phyloP scores from a whole-genome alignment of 2,329 filamentous ascomycete genomes.

The Colletotrichum navitas region DNA sequence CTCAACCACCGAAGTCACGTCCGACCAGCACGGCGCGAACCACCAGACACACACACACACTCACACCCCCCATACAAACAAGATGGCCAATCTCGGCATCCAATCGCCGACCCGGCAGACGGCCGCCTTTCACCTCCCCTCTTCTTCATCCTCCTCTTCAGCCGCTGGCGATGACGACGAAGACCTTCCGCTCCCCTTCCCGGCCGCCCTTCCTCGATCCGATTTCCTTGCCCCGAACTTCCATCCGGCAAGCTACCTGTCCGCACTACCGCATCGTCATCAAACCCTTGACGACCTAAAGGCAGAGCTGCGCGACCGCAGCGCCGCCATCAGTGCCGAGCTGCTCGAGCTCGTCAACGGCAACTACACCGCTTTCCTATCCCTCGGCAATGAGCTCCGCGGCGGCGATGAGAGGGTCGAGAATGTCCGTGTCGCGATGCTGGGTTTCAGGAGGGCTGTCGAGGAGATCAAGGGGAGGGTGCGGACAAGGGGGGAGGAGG shows the following conservation, averaged over 20 bases:
- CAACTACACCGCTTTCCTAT: slow-evolving; percentile 93
- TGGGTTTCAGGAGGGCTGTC: slow-evolving; percentile 88
- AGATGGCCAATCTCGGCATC: slow-evolving; percentile 47
- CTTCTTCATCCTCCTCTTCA: slow-evolving; percentile 54
- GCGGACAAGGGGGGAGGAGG: slow-evolving; percentile 71
- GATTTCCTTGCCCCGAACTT: slow-evolving; percentile 87
- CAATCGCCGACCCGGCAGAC: slow-evolving; percentile 37
- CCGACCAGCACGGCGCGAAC: slow-evolving; percentile 43
- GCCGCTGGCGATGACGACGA: slow-evolving; percentile 59
- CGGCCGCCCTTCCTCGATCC: slow-evolving; percentile 81
- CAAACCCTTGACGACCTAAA: slow-evolving; percentile 96
- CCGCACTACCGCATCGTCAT: slow-evolving; percentile 83
- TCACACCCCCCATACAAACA: background rate
- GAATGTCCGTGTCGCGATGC: slow-evolving; percentile 85
- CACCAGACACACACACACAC: slow-evolving; percentile 31
- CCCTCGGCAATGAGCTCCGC: slow-evolving; percentile 81
- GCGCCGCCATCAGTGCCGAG: slow-evolving; percentile 84
- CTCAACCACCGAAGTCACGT: slow-evolving; percentile 39
- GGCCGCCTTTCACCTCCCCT: slow-evolving; percentile 57
- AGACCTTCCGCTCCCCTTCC: slow-evolving; percentile 85
- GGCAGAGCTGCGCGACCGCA: slow-evolving; percentile 84
- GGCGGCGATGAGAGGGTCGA: slow-evolving; percentile 94
- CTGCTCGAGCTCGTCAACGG: slow-evolving; percentile 94
- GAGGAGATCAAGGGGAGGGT: slow-evolving; percentile 79
- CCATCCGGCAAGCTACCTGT: slow-evolving; percentile 85